phyloP scores from a whole-genome alignment of 768 basidiomycete species.

The Brasilioporus rufonigricans region DNA sequence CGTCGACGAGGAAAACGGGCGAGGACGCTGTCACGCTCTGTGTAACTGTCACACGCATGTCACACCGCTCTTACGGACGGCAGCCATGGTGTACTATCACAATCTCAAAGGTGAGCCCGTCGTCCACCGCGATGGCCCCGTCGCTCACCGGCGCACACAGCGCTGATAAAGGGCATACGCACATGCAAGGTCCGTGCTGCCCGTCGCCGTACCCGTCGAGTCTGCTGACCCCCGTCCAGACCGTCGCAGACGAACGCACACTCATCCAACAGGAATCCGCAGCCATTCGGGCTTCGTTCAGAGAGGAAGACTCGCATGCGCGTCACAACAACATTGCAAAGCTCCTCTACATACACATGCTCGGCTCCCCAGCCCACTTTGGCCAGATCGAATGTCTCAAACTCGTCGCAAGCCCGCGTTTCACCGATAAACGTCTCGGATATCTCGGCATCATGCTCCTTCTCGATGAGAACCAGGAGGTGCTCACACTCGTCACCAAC shows the following conservation, averaged over 20 bases:
- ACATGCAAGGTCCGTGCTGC: conserved; percentile 78
- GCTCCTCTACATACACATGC: conserved; percentile 97
- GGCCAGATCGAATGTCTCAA: conserved; percentile 98
- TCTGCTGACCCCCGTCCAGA: conserved; percentile 48
- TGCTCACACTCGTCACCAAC: conserved; percentile 95
- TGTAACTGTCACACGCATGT: conserved; percentile 20
- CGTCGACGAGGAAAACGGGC: conserved; percentile 18
- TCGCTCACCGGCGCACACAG: conserved; percentile 41
- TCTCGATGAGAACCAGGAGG: conserved; percentile 96
- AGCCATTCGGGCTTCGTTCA: conserved; percentile 93
- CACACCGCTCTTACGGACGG: conserved; percentile 15
- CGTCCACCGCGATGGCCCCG: neutral
- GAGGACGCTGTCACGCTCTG: conserved; percentile 16
- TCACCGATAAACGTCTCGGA: conserved; percentile 93
- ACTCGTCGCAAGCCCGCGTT: conserved; percentile 91
- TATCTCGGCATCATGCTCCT: conserved; percentile 98
- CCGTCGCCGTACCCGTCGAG: conserved; percentile 15
- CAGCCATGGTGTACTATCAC: conserved; percentile 71
- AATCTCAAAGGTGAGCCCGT: conserved; percentile 73
- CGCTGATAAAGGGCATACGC: conserved; percentile 97
- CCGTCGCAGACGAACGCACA: conserved; percentile 95
- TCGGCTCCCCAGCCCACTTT: conserved; percentile 97
- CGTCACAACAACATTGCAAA: conserved; percentile 98
- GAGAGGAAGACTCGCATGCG: conserved; percentile 93
- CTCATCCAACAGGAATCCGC: conserved; percentile 98